Evolutionary conservation across 2,329 filamentous ascomycete genomes (phyloP), one percentile per base, ranked within the genome.

Genomic region (Phoma sp.): DNA sequence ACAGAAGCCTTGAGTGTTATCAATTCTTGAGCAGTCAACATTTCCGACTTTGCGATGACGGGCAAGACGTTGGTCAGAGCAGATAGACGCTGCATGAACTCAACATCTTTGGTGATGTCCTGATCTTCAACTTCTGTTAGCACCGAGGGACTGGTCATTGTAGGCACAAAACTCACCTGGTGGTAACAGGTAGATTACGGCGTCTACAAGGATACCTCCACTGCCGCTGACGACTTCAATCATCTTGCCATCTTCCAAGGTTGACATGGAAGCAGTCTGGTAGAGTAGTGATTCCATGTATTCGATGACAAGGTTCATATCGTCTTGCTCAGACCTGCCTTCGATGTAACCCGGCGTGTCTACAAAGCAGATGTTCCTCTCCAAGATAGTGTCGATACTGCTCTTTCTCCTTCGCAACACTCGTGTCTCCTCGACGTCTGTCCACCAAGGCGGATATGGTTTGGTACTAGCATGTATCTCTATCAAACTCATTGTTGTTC

Each of bases 331-430:
- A 21, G 57, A 56, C 78, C 80, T 40, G 80, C 81, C 61, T 72
- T 77, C 60, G 4, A 58, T 78, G 73, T 85, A 86, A 12, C 88
- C 87, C 10, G 89, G 86, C 2, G 90, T 94, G 76, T 98, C 94
- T 54, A 97, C 87, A 71, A 99, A 97, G 74, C 92, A 96, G 5
- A 99, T 77, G 70, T 99, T 99, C 27, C 94, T 85, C 71, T 98
- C 94, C 40, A 98, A 79, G 35, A 97, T 84, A 21, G 86, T 84
- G 60, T 95, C 92, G 7, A 87, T 87, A 46, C 86, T 78, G 68
- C 90, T 94, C 66, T 89, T 77, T 27, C 79, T 83, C 68, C 87
- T 83, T 41, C 84, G 80, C 58, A 84, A 76, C 44, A 81, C 77
- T 24, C 80, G 81, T 53, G 84, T 85, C 58, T 89, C 86, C 51